These are phyloP conservation scores for Trypanosoma theileri DNA, from an alignment of 208 protist genomes.

Conservation along the genomic window DNA sequence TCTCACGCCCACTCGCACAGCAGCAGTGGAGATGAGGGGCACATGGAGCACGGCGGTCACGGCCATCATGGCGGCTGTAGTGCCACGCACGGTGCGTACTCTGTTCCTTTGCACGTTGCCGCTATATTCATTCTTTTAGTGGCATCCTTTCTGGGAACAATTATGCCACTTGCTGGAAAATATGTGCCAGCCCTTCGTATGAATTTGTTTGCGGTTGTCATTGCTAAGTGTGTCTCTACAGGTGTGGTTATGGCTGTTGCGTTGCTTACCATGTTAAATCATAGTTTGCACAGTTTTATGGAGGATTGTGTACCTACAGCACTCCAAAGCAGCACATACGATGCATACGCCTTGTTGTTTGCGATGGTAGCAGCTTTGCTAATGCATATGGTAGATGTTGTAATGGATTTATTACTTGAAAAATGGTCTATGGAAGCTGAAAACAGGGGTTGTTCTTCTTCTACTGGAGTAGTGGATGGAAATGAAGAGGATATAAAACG, in stretches of 20 bases:
- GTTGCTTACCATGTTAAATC: conserved; percentile 65
- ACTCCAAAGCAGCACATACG: conserved; percentile 37
- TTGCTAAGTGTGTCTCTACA: conserved; percentile 55
- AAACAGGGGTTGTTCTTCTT: not conserved
- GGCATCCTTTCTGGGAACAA: conserved; percentile 39
- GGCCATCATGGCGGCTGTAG: conserved; percentile 29
- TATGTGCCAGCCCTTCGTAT: conserved; percentile 31
- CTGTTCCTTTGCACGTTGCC: conserved; percentile 49
- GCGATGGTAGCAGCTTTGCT: conserved; percentile 44
- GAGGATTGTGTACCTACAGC: conserved; percentile 41
- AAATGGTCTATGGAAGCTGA: conserved; percentile 25
- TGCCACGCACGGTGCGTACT: conserved; percentile 35
- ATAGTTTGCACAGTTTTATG: conserved; percentile 30
- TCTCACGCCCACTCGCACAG: too few relatives aligned
- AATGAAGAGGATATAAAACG: not conserved
- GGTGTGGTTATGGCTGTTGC: conserved; percentile 63
- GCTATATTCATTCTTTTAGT: conserved; percentile 69
- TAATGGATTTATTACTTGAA: conserved; percentile 37
- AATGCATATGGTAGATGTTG: conserved; percentile 59
- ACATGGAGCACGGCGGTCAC: conserved; percentile 11
- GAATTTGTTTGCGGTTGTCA: conserved; percentile 39
- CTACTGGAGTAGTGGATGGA: not conserved
- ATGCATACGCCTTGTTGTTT: conserved; percentile 48
- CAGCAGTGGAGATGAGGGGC: not conserved
- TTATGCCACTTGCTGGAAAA: conserved; percentile 53